These are phyloP conservation scores for Aspergillus piperis DNA, from an alignment of 2,329 filamentous ascomycete genomes.

Conservation along the genomic window DNA sequence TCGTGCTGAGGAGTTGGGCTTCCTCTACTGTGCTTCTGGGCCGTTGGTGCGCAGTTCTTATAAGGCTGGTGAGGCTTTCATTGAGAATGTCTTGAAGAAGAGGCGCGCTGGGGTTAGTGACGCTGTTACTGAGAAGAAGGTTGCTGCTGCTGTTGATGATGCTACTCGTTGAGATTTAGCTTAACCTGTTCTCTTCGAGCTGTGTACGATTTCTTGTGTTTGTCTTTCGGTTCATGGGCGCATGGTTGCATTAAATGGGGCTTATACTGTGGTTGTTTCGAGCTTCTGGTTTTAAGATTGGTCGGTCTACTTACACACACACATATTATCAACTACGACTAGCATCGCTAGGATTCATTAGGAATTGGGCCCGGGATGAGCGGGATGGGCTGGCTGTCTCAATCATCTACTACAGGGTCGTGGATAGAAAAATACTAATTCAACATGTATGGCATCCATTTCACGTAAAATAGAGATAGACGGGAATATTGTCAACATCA, in stretches of 20 bases:
- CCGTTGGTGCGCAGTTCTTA: conserved; percentile 93
- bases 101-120: conserved; percentile 44
- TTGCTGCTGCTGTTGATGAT: conserved; percentile 28
- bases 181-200: not conserved
- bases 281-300: not conserved
- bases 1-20: conserved; percentile 89
- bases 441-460: conserved; percentile 12
- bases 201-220: conserved; percentile 5
- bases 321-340: not conserved
- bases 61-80: conserved; percentile 97
- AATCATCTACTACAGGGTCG: too few species aligned
- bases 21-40: conserved; percentile 93
- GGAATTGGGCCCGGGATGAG: not conserved
- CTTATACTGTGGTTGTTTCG: not conserved
- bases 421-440: conserved; percentile 2
- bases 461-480: not conserved
- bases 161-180: conserved; percentile 27
- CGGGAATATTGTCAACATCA: not conserved
- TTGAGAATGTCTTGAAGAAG: conserved; percentile 96
- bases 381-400: too few species aligned
- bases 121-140: conserved; percentile 30
- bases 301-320: not conserved
- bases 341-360: not conserved
- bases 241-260: conserved; percentile 13
- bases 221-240: conserved; percentile 15